These are phyloP conservation scores for Conoideocrella luteorostrata DNA, from an alignment of 2,329 filamentous ascomycete genomes.

Conservation along the genomic window DNA sequence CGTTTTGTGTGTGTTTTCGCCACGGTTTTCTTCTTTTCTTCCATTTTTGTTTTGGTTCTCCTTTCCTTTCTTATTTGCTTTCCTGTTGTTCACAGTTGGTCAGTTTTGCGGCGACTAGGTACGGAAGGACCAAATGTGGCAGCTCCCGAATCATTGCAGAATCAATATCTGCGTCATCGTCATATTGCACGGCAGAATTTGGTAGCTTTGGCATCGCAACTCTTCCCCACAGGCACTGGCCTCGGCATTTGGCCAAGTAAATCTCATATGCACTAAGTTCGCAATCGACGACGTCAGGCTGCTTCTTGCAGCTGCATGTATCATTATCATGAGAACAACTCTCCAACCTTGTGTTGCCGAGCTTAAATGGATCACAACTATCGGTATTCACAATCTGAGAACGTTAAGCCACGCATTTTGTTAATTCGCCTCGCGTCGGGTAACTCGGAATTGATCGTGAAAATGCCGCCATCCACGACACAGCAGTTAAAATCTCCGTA, in stretches of 20 bases:
- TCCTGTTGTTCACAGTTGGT: slow-evolving; percentile 26
- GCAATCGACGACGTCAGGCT: slow-evolving; percentile 24
- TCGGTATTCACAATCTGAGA: slow-evolving; percentile 17
- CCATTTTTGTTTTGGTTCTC: not conserved
- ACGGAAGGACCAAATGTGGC: slow-evolving; percentile 31
- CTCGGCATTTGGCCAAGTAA: slow-evolving; percentile 26
- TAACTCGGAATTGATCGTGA: slow-evolving; percentile 27
- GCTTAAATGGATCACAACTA: slow-evolving; percentile 20
- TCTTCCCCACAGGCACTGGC: slow-evolving; percentile 27
- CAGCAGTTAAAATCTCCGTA: slow-evolving; percentile 23
- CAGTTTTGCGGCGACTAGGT: slow-evolving; percentile 29
- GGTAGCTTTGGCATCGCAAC: slow-evolving; percentile 30
- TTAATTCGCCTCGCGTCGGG: slow-evolving; percentile 11
- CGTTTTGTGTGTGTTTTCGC: too few relatives aligned
- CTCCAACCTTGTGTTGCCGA: slow-evolving; percentile 19
- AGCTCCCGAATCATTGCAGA: slow-evolving; percentile 33
- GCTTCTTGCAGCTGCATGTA: slow-evolving; percentile 24
- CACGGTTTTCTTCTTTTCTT: not conserved
- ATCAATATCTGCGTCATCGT: slow-evolving; percentile 34
- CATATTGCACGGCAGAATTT: slow-evolving; percentile 30
- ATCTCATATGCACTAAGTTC: slow-evolving; percentile 25
- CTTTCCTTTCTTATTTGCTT: slow-evolving; percentile 8
- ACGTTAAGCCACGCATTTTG: slow-evolving; percentile 7
- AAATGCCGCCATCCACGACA: slow-evolving; percentile 22
- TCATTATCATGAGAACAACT: slow-evolving; percentile 17